Evolutionary conservation across 495 filamentous ascomycete species (phyloP).

Genomic region (Xylaria nigripes): DNA sequence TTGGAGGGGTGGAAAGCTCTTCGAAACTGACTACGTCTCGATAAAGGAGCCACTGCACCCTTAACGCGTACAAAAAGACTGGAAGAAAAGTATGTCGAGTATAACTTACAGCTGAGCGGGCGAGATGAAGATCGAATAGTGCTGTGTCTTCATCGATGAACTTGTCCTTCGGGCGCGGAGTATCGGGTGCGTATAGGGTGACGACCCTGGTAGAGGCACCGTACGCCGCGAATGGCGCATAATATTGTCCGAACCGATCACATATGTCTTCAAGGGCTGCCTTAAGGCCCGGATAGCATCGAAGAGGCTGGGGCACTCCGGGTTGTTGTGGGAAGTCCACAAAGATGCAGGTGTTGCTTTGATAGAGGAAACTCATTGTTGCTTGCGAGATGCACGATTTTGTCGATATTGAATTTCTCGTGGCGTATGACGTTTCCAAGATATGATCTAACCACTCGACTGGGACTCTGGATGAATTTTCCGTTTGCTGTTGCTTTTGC

Average conservation of each 20-base stretch:
- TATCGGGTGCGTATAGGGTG: slow-evolving; percentile 15
- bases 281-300: slow-evolving; percentile 16
- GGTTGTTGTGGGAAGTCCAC: slow-evolving; percentile 7
- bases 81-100: neutral
- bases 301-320: slow-evolving; percentile 15
- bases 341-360: slow-evolving; percentile 8
- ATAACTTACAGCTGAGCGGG: slow-evolving; percentile 10
- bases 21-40: too few relatives aligned
- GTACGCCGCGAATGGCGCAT: slow-evolving; percentile 20
- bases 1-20: too few relatives aligned
- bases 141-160: slow-evolving; percentile 5
- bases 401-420: slow-evolving; percentile 4
- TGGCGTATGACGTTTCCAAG: slow-evolving; percentile 19
- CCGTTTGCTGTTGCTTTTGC: neutral
- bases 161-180: neutral
- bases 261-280: slow-evolving; percentile 17
- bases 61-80: too few relatives aligned
- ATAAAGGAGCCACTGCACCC: too few relatives aligned
- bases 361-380: slow-evolving; percentile 4
- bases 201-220: slow-evolving; percentile 8
- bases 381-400: neutral
- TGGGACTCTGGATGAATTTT: slow-evolving; percentile 9
- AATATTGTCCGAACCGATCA: slow-evolving; percentile 15
- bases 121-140: neutral
- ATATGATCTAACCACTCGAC: slow-evolving; percentile 17